Conservation (phyloP, 495 filamentous ascomycete genomes). For the Talaromyces proteolyticus region DNA sequence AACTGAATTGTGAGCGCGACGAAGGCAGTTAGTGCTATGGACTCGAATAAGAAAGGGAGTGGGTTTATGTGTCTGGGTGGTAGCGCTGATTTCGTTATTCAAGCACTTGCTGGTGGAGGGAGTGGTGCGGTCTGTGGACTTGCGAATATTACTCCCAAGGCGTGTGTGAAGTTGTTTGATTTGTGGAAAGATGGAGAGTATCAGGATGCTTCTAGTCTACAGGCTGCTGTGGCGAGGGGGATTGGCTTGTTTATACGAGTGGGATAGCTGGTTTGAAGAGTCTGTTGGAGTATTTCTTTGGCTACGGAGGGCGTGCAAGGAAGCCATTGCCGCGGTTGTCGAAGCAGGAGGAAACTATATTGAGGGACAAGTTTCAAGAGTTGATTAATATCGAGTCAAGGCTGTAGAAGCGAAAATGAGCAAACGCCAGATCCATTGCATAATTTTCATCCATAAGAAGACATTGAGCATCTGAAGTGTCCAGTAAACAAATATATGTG, state of each 20-base stretch:
- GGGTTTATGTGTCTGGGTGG: slow-evolving; percentile 68
- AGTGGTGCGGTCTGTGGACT: slow-evolving; percentile 69
- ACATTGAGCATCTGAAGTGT: no score
- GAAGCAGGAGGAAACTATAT: slow-evolving; percentile 47
- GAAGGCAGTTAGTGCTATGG: slow-evolving; percentile 27
- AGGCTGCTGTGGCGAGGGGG: slow-evolving; percentile 64
- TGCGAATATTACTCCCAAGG: slow-evolving; percentile 65
- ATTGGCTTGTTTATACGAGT: slow-evolving; percentile 70
- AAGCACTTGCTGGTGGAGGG: slow-evolving; percentile 63
- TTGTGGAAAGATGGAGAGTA: slow-evolving; percentile 54
- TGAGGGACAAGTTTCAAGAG: slow-evolving; percentile 60
- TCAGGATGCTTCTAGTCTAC: slow-evolving; percentile 57
- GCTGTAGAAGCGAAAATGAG: slow-evolving; percentile 19
- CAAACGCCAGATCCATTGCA: no score
- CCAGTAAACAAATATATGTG: no score
- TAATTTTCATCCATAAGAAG: no score
- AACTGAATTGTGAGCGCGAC: slow-evolving; percentile 58
- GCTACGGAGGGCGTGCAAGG: slow-evolving; percentile 63
- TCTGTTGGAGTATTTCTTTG: slow-evolving; percentile 53
- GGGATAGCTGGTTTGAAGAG: slow-evolving; percentile 71
- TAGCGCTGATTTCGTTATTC: slow-evolving; percentile 68
- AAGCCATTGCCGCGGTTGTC: slow-evolving; percentile 62
- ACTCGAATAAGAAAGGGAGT: slow-evolving; percentile 15
- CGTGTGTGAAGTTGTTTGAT: slow-evolving; percentile 56
- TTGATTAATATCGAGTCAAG: slow-evolving; percentile 52